phyloP scores from a whole-genome alignment of 805 yeast species.

The Lipomyces oligophaga region DNA sequence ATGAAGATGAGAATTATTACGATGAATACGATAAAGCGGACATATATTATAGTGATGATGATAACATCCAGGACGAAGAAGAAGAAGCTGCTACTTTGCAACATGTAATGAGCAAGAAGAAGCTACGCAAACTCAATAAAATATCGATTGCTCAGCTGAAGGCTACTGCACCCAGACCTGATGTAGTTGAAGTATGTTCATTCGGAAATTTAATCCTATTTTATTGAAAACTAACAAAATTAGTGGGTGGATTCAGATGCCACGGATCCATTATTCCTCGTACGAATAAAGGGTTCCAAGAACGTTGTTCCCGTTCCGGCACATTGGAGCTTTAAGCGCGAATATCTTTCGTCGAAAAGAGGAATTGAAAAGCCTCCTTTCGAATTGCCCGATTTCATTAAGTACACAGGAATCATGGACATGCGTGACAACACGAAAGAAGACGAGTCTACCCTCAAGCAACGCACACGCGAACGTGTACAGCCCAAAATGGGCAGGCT shows the following conservation, averaged over 20 bases:
- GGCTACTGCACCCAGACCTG: conserved; percentile 57
- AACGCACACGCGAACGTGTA: conserved; percentile 72
- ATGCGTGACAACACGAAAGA: conserved; percentile 63
- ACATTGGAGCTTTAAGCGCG: conserved; percentile 81
- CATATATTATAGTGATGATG: conserved; percentile 38
- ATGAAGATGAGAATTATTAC: conserved; percentile 22
- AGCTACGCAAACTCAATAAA: conserved; percentile 46
- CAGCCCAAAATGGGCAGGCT: conserved; percentile 85
- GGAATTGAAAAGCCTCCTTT: conserved; percentile 69
- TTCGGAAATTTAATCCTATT: neutral
- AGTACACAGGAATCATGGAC: conserved; percentile 78
- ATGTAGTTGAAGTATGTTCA: conserved; percentile 52
- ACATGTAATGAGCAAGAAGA: conserved; percentile 46
- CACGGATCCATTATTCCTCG: conserved; percentile 63
- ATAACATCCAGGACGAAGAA: conserved; percentile 33
- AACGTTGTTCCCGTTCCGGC: conserved; percentile 73
- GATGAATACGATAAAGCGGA: conserved; percentile 33
- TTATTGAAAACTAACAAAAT: neutral
- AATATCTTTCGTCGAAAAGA: conserved; percentile 61
- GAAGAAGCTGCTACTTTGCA: conserved; percentile 30
- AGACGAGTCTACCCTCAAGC: conserved; percentile 52
- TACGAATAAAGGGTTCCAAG: conserved; percentile 58
- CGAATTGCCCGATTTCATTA: conserved; percentile 71
- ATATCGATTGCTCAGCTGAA: conserved; percentile 68
- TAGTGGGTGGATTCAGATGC: conserved; percentile 82